These are phyloP conservation scores for Ceratocystis eucalypticola DNA, from an alignment of 2,329 filamentous ascomycete species.

Conservation along the genomic window DNA sequence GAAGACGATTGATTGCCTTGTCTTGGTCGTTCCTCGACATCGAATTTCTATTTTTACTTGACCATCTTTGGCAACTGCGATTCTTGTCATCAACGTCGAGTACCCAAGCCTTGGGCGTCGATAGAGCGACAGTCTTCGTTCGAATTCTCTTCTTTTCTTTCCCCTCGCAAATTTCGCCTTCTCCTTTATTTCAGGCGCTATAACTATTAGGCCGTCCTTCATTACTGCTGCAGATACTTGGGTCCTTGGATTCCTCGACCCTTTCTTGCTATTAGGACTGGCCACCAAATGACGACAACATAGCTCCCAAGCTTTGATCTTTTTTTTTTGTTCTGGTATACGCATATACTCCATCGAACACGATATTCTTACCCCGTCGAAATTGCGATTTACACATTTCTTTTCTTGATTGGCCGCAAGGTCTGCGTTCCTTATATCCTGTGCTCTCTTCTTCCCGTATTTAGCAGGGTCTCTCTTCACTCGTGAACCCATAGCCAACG, in stretches of 20 bases:
- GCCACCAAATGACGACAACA: conserved; percentile 1
- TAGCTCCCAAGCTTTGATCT: conserved; percentile 4
- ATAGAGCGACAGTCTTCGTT: neutral
- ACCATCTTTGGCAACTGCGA: neutral
- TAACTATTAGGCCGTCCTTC: neutral
- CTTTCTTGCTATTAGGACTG: neutral
- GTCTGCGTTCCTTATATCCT: conserved; percentile 2
- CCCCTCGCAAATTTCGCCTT: neutral
- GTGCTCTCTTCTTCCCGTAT: neutral
- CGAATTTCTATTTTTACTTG: neutral
- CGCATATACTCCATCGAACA: neutral
- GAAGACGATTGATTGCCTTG: neutral
- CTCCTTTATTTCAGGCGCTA: neutral
- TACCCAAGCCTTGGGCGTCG: neutral
- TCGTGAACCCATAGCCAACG: neutral
- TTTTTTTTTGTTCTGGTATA: neutral
- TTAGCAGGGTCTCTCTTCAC: neutral
- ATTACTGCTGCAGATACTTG: neutral
- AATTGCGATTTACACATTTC: neutral
- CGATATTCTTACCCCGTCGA: neutral
- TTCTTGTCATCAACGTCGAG: conserved; percentile 1
- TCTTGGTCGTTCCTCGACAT: neutral
- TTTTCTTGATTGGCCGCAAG: neutral
- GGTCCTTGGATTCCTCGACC: neutral
- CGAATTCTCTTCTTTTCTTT: neutral